phyloP scores from a whole-genome alignment of 805 yeast species.

The Yarrowia keelungensis region DNA sequence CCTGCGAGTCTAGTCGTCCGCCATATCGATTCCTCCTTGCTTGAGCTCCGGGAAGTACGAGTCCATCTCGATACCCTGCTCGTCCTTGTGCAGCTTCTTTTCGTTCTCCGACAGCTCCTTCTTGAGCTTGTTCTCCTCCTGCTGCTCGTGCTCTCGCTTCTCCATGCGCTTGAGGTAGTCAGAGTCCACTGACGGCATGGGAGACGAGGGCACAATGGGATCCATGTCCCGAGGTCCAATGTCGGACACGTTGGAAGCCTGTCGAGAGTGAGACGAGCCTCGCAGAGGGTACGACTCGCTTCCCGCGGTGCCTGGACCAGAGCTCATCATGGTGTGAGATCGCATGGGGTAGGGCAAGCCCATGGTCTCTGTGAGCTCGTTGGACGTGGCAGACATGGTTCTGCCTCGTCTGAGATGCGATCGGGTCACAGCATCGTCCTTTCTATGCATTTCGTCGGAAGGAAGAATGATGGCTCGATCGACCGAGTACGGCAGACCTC shows the following conservation, averaged over 20 bases:
- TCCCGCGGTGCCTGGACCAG: background rate
- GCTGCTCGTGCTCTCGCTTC: constrained; percentile 11
- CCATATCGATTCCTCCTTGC: constrained; percentile 1
- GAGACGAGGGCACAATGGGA: constrained; percentile 28
- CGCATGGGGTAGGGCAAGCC: constrained; percentile 30
- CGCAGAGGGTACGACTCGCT: constrained; percentile 20
- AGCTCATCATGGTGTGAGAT: constrained; percentile 10
- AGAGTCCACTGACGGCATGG: constrained; percentile 27
- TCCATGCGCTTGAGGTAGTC: constrained; percentile 23
- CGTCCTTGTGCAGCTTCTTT: constrained; percentile 21
- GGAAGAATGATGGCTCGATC: constrained; percentile 94
- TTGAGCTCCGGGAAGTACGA: constrained; percentile 18
- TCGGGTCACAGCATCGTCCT: constrained; percentile 41
- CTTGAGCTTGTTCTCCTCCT: constrained; percentile 5
- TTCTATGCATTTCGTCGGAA: constrained; percentile 56
- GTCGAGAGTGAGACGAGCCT: constrained; percentile 13
- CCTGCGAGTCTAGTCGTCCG: background rate
- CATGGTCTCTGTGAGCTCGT: constrained; percentile 35
- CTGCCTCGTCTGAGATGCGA: constrained; percentile 16
- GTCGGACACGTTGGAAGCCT: background rate
- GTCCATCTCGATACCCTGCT: constrained; percentile 25
- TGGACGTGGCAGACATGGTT: constrained; percentile 28
- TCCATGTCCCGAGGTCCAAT: background rate
- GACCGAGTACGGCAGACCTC: constrained; percentile 91
- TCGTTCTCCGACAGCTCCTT: background rate